These are phyloP conservation scores for Naematelia encephala DNA, from an alignment of 768 basidiomycete genomes.

Conservation along the genomic window DNA sequence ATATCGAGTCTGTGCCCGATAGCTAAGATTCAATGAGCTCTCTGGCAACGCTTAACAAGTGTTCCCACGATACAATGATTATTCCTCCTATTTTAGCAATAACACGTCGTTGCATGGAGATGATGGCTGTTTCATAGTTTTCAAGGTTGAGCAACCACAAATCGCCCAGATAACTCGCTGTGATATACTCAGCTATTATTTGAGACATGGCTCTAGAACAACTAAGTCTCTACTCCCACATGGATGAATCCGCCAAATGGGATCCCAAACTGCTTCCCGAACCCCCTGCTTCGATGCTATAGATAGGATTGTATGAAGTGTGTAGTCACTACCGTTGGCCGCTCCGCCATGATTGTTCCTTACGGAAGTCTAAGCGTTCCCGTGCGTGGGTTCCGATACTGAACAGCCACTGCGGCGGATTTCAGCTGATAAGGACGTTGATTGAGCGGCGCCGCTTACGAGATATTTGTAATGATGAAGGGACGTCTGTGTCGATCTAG, in stretches of 20 bases:
- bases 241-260: conserved; percentile 91
- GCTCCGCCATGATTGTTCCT: conserved; percentile 72
- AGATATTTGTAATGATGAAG: conserved; percentile 88
- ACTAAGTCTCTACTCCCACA: conserved; percentile 72
- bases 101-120: too few relatives aligned
- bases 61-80: too few relatives aligned
- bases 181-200: neutral
- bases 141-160: conserved; percentile 81
- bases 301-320: neutral
- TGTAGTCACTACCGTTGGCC: conserved; percentile 66
- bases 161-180: conserved; percentile 78
- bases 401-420: conserved; percentile 56
- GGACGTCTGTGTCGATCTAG: conserved; percentile 72
- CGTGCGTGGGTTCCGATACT: conserved; percentile 73
- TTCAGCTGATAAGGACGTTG: conserved; percentile 2
- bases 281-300: conserved; percentile 62
- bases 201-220: neutral
- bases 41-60: too few relatives aligned
- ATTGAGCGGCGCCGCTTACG: conserved; percentile 1
- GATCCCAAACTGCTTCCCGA: conserved; percentile 83
- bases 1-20: too few relatives aligned
- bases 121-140: too few relatives aligned
- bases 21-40: too few relatives aligned
- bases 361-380: conserved; percentile 85
- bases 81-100: too few relatives aligned